phyloP scores from a whole-genome alignment of 169 alveolate species.

The Eimeria acervulina region DNA sequence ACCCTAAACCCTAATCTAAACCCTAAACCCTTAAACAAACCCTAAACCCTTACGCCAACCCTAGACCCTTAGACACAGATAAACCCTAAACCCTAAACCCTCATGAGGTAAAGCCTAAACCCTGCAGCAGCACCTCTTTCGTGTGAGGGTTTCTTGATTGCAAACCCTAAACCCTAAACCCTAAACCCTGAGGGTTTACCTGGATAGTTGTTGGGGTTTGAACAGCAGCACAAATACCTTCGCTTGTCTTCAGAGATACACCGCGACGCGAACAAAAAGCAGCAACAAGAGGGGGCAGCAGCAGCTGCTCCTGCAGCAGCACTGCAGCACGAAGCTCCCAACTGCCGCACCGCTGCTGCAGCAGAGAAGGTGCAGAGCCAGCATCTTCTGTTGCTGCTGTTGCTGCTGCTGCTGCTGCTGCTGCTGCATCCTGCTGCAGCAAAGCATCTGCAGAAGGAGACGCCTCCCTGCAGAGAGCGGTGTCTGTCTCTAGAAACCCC shows the following conservation, averaged over 20 bases:
- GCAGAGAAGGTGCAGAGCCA: background rate
- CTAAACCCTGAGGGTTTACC: background rate
- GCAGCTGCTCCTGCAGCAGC: conserved; percentile 49
- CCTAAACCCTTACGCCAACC: background rate
- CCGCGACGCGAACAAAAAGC: background rate
- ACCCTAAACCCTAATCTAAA: background rate
- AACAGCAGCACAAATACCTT: background rate
- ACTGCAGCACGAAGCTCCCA: conserved; percentile 5
- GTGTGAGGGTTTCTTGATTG: too few species aligned
- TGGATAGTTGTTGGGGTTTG: background rate
- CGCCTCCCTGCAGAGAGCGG: background rate
- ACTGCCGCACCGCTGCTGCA: conserved; percentile 25
- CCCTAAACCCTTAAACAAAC: background rate
- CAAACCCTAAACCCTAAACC: conserved; percentile 17
- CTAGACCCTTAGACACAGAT: too few species aligned
- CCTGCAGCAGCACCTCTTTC: background rate
- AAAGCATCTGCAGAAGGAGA: background rate
- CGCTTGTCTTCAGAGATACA: background rate
- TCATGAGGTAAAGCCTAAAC: background rate
- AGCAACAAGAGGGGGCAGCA: conserved; percentile 25
- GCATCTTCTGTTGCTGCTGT: too few species aligned
- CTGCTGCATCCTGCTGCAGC: too few species aligned
- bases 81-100: background rate
- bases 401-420: too few species aligned
- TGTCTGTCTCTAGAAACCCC: background rate